These are phyloP conservation scores for Tulasnella sp. DNA, from an alignment of 768 basidiomycete species.

Conservation along the genomic window DNA sequence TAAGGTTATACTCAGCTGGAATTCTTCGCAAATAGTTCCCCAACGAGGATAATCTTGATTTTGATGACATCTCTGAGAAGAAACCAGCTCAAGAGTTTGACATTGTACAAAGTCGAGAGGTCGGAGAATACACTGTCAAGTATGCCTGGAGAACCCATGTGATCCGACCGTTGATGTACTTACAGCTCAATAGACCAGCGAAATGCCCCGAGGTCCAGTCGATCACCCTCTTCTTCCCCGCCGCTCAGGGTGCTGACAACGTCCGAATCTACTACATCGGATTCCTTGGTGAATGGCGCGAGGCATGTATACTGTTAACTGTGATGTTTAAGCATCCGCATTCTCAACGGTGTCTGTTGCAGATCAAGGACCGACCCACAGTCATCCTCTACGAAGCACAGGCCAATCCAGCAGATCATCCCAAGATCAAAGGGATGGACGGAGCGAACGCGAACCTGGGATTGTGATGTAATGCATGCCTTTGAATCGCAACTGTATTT, in stretches of 20 bases:
- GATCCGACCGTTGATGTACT: neutral
- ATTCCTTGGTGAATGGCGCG: constrained; percentile 70
- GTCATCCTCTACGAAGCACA: constrained; percentile 82
- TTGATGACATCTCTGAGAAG: constrained; percentile 55
- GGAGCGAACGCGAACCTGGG: constrained; percentile 41
- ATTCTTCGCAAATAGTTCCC: constrained; percentile 50
- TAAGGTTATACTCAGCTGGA: neutral
- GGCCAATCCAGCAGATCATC: constrained; percentile 80
- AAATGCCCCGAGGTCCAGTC: constrained; percentile 78
- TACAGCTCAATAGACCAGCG: constrained; percentile 44
- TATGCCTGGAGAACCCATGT: constrained; percentile 23
- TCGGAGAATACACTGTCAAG: constrained; percentile 83
- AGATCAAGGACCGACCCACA: constrained; percentile 70
- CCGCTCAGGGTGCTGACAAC: constrained; percentile 66
- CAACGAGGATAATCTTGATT: constrained; percentile 72
- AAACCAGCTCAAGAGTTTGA: constrained; percentile 63
- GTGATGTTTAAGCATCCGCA: neutral
- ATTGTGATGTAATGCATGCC: neutral
- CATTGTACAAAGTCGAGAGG: constrained; percentile 57
- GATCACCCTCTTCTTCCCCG: constrained; percentile 74
- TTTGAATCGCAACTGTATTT: no score
- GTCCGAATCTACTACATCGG: constrained; percentile 76
- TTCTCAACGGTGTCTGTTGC: neutral
- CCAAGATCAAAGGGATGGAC: constrained; percentile 73
- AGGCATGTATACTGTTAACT: constrained; percentile 37